Conservation (phyloP, 2,329 filamentous ascomycete species). For the Phialemoniopsis sp. region DNA sequence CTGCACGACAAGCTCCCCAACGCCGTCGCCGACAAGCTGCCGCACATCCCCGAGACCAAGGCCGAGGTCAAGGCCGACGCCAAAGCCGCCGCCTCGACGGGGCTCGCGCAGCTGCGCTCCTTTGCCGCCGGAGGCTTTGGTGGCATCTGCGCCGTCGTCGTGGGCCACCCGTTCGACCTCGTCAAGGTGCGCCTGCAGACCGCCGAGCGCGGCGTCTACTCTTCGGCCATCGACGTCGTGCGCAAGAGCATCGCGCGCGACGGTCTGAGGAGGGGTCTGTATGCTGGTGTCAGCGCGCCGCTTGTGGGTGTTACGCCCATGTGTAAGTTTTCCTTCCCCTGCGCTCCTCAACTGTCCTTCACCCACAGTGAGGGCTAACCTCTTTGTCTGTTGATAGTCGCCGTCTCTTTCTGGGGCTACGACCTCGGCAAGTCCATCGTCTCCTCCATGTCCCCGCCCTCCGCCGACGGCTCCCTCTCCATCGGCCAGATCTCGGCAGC, state of each 20-base stretch:
- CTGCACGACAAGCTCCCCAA: slow-evolving; percentile 23
- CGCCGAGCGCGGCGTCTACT: slow-evolving; percentile 89
- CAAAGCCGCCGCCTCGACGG: slow-evolving; percentile 28
- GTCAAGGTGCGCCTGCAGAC: slow-evolving; percentile 98
- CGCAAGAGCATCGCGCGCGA: slow-evolving; percentile 83
- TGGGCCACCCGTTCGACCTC: slow-evolving; percentile 94
- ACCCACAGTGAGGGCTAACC: too few relatives aligned
- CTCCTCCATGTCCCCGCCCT: slow-evolving; percentile 58
- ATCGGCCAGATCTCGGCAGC: slow-evolving; percentile 87
- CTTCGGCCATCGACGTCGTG: slow-evolving; percentile 85
- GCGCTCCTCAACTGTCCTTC: not conserved
- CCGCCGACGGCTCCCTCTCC: slow-evolving; percentile 65
- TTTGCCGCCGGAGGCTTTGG: slow-evolving; percentile 88
- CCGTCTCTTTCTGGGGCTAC: slow-evolving; percentile 79
- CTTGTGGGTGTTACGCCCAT: slow-evolving; percentile 96
- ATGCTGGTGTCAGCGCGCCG: slow-evolving; percentile 95
- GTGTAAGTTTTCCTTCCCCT: slow-evolving; percentile 76
- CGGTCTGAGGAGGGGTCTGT: slow-evolving; percentile 75
- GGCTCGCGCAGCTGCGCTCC: slow-evolving; percentile 63
- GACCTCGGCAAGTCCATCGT: slow-evolving; percentile 93
- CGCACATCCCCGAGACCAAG: slow-evolving; percentile 38
- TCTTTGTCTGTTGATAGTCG: slow-evolving; percentile 39
- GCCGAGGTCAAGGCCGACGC: slow-evolving; percentile 39
- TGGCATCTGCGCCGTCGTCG: slow-evolving; percentile 87
- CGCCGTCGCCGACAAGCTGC: slow-evolving; percentile 30